A percentile compares a stretch with the other conserved stretches of the same genome.
phyloP scores from a whole-genome alignment of 768 basidiomycete species.

The Leccinum boreale region DNA sequence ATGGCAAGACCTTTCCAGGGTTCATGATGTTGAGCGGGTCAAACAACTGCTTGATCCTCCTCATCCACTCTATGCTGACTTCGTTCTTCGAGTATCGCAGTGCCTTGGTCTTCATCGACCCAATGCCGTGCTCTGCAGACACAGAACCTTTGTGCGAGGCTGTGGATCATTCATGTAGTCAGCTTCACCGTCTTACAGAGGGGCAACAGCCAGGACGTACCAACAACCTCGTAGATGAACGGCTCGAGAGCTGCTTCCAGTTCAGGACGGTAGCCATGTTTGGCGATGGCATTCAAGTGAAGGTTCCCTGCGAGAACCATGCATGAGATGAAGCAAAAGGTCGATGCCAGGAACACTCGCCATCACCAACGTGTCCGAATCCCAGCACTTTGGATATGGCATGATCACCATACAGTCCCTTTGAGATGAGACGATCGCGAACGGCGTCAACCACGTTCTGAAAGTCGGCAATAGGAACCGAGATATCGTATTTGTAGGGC shows the following conservation, averaged over 20 bases:
- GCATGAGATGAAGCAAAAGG: conserved; percentile 1
- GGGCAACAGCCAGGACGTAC: conserved; percentile 38
- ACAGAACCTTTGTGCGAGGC: conserved; percentile 84
- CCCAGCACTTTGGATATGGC: conserved; percentile 85
- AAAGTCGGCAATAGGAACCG: conserved; percentile 83
- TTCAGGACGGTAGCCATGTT: conserved; percentile 69
- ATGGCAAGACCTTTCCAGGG: conserved; percentile 73
- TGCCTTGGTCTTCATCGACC: conserved; percentile 91
- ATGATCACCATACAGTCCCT: conserved; percentile 65
- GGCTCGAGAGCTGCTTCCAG: conserved; percentile 89
- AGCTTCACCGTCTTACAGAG: background rate
- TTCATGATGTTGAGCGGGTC: conserved; percentile 94
- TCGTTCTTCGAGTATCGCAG: conserved; percentile 82
- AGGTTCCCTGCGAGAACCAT: conserved; percentile 64
- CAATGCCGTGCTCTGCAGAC: conserved; percentile 96
- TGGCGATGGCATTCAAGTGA: conserved; percentile 88
- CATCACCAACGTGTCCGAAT: conserved; percentile 97
- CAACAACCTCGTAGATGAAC: conserved; percentile 88
- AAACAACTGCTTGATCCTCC: conserved; percentile 81
- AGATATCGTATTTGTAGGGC: conserved; percentile 96
- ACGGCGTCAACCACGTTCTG: conserved; percentile 83
- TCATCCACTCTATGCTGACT: conserved; percentile 85
- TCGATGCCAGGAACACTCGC: conserved; percentile 40
- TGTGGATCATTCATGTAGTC: conserved; percentile 25
- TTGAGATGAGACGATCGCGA: conserved; percentile 63